A percentile compares a stretch with the other conserved stretches of the same genome.
Evolutionary conservation across 169 alveolate species (phyloP).

Genomic region (Plasmodium billcollinsi): DNA sequence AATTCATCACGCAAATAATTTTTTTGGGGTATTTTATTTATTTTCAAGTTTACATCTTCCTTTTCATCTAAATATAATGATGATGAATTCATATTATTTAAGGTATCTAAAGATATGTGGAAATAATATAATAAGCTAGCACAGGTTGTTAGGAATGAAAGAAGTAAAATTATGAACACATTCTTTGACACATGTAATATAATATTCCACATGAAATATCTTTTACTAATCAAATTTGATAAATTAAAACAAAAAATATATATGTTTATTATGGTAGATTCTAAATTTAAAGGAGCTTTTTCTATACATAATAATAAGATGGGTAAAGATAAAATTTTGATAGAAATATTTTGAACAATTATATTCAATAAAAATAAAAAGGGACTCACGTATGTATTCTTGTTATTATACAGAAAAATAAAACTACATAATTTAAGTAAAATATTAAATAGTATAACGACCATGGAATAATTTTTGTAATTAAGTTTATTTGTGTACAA

Average conservation of each 20-base stretch:
- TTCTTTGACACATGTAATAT: conserved; percentile 56
- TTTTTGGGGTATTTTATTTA: conserved; percentile 6
- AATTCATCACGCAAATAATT: conserved; percentile 12
- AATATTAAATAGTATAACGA: conserved; percentile 28
- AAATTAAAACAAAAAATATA: conserved; percentile 68
- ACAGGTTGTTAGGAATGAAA: conserved; percentile 66
- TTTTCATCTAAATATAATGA: conserved; percentile 32
- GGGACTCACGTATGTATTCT: conserved; percentile 65
- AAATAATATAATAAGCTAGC: conserved; percentile 51
- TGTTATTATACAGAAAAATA: conserved; percentile 38
- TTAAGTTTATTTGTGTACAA: conserved; percentile 40
- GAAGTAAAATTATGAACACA: conserved; percentile 59
- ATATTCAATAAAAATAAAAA: conserved; percentile 45
- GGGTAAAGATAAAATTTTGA: conserved; percentile 61
- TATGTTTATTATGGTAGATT: conserved; percentile 51
- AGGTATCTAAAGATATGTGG: conserved; percentile 41
- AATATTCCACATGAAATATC: conserved; percentile 70
- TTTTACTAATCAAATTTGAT: conserved; percentile 64
- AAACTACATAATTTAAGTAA: conserved; percentile 37
- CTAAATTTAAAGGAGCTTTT: conserved; percentile 66
- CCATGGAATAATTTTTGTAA: conserved; percentile 58
- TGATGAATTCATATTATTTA: conserved; percentile 36
- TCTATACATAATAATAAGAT: conserved; percentile 55
- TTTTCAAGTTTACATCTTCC: conserved; percentile 35
- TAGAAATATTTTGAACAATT: conserved; percentile 60